Percentiles rank a stretch among this genome's conserved stretches.
phyloP scores from a whole-genome alignment of 1,139 yeast species.

The Geotrichum klebahnii region DNA sequence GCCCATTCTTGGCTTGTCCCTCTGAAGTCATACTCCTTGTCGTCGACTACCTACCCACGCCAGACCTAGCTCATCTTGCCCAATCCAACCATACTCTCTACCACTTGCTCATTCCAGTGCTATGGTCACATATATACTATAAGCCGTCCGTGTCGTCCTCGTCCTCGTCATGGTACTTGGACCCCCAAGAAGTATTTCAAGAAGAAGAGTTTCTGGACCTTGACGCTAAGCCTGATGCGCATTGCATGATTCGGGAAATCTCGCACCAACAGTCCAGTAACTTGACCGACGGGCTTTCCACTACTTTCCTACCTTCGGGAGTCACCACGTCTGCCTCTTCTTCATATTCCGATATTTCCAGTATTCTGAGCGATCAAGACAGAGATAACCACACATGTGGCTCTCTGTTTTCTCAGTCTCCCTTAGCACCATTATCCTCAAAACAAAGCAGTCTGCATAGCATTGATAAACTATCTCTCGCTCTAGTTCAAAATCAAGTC shows the following conservation, averaged over 20 bases:
- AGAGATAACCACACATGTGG: not conserved
- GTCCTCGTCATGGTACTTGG: slow-evolving; percentile 8
- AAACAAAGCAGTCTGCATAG: no score
- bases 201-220: slow-evolving; percentile 9
- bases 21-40: slow-evolving; percentile 10
- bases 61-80: slow-evolving; percentile 6
- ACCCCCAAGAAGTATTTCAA: slow-evolving; percentile 5
- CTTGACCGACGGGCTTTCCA: not conserved
- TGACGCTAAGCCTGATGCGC: slow-evolving; percentile 5
- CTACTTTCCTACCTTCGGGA: slow-evolving; percentile 3
- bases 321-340: slow-evolving; percentile 1
- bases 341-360: not conserved
- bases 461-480: slow-evolving; percentile 11
- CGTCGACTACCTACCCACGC: slow-evolving; percentile 3
- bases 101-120: slow-evolving; percentile 6
- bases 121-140: slow-evolving; percentile 8
- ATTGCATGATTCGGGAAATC: slow-evolving; percentile 4
- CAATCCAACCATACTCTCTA: slow-evolving; percentile 3
- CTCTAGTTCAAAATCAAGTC: slow-evolving; percentile 6
- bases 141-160: slow-evolving; percentile 6
- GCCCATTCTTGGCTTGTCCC: slow-evolving; percentile 3
- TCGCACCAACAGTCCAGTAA: not conserved
- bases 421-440: no score
- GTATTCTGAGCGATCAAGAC: slow-evolving; percentile 5
- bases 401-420: not conserved